Evolutionary conservation across 2,329 filamentous ascomycete species (phyloP).

Genomic region (Hypoxylon sp.): DNA sequence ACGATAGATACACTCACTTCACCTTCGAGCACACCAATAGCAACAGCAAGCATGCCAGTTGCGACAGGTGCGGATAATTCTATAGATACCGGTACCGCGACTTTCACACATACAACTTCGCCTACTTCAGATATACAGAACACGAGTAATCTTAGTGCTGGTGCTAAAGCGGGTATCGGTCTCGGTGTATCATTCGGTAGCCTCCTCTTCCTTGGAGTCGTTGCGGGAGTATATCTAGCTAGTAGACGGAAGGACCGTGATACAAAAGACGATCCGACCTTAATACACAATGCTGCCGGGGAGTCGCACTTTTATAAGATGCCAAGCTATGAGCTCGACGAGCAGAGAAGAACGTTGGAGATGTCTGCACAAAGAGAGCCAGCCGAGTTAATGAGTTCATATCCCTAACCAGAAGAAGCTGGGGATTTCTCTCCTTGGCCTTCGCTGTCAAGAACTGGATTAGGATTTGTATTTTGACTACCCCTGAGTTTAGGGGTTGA

Average conservation of each 20-base stretch:
- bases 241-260: neutral
- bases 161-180: conserved; percentile 1
- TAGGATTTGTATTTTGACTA: too few species aligned
- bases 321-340: conserved; percentile 9
- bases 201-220: neutral
- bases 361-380: conserved; percentile 13
- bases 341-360: conserved; percentile 11
- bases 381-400: conserved; percentile 16
- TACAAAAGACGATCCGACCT: neutral
- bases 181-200: conserved; percentile 13
- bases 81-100: neutral
- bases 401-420: neutral
- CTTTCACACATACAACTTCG: neutral
- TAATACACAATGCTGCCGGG: neutral
- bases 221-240: conserved; percentile 12
- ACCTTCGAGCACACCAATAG: neutral
- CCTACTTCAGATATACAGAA: neutral
- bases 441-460: too few species aligned
- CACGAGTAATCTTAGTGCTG: neutral
- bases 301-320: neutral
- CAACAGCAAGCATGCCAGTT: neutral
- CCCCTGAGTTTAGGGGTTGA: too few species aligned
- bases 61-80: conserved; percentile 8
- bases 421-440: too few species aligned
- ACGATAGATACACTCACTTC: neutral